These are phyloP conservation scores for Fusarium sp. DNA, from an alignment of 2,329 filamentous ascomycete species.

Conservation along the genomic window DNA sequence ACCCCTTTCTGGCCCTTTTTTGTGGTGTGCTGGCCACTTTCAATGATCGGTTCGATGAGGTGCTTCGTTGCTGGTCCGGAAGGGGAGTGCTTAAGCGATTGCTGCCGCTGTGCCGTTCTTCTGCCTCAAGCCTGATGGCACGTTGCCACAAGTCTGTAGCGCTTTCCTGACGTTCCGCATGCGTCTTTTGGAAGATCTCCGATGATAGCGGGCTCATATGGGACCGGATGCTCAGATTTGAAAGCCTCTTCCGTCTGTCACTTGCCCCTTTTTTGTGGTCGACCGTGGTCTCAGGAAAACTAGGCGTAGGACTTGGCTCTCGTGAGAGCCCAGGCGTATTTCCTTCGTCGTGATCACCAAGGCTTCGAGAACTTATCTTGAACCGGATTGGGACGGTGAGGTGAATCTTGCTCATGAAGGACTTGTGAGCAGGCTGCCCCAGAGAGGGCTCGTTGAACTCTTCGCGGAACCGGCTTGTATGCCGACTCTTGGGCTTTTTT, in stretches of 20 bases:
- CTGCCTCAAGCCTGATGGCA: slow-evolving; percentile 42
- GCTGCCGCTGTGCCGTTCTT: slow-evolving; percentile 29
- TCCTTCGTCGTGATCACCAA: neutral
- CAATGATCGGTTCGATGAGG: slow-evolving; percentile 5
- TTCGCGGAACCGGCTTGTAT: slow-evolving; percentile 57
- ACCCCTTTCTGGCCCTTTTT: slow-evolving; percentile 10
- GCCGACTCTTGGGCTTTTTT: slow-evolving; percentile 44
- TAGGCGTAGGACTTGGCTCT: neutral
- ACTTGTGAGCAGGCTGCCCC: slow-evolving; percentile 33
- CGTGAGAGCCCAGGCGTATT: neutral
- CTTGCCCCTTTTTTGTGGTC: neutral
- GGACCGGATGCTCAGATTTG: slow-evolving; percentile 34
- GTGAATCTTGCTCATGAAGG: slow-evolving; percentile 53
- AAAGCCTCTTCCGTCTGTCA: slow-evolving; percentile 23
- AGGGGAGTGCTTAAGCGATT: slow-evolving; percentile 7
- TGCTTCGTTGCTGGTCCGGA: neutral
- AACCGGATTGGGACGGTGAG: slow-evolving; percentile 49
- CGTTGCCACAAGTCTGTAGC: slow-evolving; percentile 46
- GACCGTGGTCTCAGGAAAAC: neutral
- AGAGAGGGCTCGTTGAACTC: slow-evolving; percentile 44
- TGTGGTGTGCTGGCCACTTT: neutral
- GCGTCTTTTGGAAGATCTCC: slow-evolving; percentile 19
- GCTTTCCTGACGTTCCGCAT: slow-evolving; percentile 30
- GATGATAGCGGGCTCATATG: slow-evolving; percentile 18
- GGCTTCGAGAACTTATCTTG: slow-evolving; percentile 31